Conservation (phyloP, 164 flowering plant species). For the Chloranthus sessilifolius region DNA sequence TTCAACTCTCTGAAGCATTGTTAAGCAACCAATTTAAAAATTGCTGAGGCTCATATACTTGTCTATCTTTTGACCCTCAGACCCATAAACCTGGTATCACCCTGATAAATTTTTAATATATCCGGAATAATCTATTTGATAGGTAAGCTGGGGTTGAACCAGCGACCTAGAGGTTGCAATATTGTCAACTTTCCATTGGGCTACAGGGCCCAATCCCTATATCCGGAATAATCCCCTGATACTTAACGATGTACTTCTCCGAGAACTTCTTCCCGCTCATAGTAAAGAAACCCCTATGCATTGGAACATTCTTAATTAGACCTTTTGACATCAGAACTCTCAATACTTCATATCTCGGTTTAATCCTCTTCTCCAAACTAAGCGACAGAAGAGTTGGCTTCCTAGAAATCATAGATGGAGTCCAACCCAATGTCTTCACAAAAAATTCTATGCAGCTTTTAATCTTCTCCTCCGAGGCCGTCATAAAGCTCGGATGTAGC, state of each 20-base stretch:
- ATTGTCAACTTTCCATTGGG: no score
- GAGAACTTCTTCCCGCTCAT: constrained; percentile 8
- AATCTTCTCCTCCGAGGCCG: constrained; percentile 7
- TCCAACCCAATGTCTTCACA: constrained; percentile 6
- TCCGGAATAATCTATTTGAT: no score
- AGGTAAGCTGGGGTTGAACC: no score
- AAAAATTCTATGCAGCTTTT: constrained; percentile 4
- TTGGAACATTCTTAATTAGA: not conserved
- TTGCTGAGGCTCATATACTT: no score
- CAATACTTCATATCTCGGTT: constrained; percentile 11
- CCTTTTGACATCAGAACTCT: constrained; percentile 5
- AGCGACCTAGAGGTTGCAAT: no score
- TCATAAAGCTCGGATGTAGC: constrained; percentile 3
- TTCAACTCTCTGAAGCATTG: no score
- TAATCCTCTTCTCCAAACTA: constrained; percentile 15
- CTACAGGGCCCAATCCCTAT: no score
- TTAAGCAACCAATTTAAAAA: no score
- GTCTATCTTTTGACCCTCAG: no score
- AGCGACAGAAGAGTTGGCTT: not conserved
- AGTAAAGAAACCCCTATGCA: no score
- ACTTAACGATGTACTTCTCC: constrained; percentile 10
- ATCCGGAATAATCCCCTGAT: constrained; percentile 9
- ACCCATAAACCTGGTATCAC: no score
- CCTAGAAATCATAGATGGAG: not conserved
- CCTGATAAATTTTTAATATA: no score